Evolutionary conservation across 805 yeast species (phyloP).

Genomic region (Saturnispora gosingensis): DNA sequence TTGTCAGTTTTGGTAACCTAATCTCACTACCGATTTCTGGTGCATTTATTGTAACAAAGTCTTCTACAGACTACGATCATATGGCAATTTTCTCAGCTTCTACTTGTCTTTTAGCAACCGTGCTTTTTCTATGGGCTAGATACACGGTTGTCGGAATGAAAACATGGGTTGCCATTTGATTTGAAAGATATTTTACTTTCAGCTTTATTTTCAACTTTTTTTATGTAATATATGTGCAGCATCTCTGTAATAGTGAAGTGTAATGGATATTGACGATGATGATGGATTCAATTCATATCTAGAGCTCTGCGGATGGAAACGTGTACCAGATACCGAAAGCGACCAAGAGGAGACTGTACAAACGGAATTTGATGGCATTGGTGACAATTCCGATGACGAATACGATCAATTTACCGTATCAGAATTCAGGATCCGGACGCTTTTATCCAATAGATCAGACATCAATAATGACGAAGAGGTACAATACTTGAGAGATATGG

Average conservation of each 20-base stretch:
- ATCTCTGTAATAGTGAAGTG: not conserved
- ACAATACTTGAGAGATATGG: not conserved
- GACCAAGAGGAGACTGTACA: not conserved
- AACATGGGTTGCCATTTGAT: slow-evolving; percentile 15
- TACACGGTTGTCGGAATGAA: slow-evolving; percentile 36
- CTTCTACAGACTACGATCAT: slow-evolving; percentile 27
- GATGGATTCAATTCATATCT: slow-evolving; percentile 2
- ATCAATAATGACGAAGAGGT: not conserved
- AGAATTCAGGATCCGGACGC: slow-evolving; percentile 1
- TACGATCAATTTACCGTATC: slow-evolving; percentile 3
- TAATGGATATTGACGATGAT: not conserved
- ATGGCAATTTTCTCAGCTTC: slow-evolving; percentile 26
- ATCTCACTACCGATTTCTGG: slow-evolving; percentile 40
- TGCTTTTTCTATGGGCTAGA: slow-evolving; percentile 37
- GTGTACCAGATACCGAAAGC: not conserved
- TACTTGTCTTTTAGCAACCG: slow-evolving; percentile 23
- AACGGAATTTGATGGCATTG: not conserved
- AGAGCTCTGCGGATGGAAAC: slow-evolving; percentile 1
- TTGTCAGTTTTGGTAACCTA: slow-evolving; percentile 42
- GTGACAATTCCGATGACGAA: slow-evolving; percentile 1
- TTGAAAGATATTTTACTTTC: slow-evolving; percentile 14
- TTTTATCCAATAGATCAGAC: not conserved
- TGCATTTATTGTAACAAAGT: slow-evolving; percentile 28
- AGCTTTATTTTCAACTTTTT: slow-evolving; percentile 16
- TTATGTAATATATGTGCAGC: slow-evolving; percentile 29